Conservation (phyloP, 2,329 filamentous ascomycete species). For the Stachybotrys echinatus region DNA sequence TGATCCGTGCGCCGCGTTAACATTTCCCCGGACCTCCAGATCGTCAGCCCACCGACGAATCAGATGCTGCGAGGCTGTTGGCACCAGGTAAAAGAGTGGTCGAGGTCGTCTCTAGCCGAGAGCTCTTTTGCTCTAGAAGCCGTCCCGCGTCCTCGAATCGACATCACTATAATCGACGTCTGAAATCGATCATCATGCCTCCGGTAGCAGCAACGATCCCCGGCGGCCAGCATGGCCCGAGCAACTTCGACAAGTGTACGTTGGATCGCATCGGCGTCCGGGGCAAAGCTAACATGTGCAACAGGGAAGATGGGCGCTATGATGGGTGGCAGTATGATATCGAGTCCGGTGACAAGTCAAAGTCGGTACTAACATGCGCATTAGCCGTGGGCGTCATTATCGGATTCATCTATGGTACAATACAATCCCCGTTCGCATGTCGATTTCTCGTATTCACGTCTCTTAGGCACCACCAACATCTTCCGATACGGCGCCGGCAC, state of each 20-base stretch:
- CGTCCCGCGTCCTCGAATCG: neutral
- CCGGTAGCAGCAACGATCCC: conserved; percentile 33
- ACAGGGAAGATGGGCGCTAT: conserved; percentile 85
- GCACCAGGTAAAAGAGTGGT: neutral
- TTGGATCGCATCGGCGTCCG: conserved; percentile 5
- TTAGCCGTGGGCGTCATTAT: conserved; percentile 92
- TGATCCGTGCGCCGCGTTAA: conserved; percentile 16
- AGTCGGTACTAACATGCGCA: conserved; percentile 22
- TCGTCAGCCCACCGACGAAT: conserved; percentile 16
- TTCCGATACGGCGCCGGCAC: conserved; percentile 91
- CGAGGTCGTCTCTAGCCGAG: neutral
- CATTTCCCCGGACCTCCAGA: conserved; percentile 16
- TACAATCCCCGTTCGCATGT: conserved; percentile 13
- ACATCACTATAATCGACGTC: neutral
- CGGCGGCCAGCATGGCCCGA: conserved; percentile 40
- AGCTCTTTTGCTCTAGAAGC: neutral
- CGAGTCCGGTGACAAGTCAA: neutral
- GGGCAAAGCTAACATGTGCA: conserved; percentile 11
- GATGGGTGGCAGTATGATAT: conserved; percentile 90
- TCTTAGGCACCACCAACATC: conserved; percentile 80
- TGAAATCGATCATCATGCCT: conserved; percentile 27
- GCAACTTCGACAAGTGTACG: conserved; percentile 51
- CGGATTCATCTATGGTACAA: conserved; percentile 89
- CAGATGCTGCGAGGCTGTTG: conserved; percentile 2
- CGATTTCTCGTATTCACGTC: neutral